These are phyloP conservation scores for Lepidopterella palustris DNA, from an alignment of 495 filamentous ascomycete genomes.

Conservation along the genomic window DNA sequence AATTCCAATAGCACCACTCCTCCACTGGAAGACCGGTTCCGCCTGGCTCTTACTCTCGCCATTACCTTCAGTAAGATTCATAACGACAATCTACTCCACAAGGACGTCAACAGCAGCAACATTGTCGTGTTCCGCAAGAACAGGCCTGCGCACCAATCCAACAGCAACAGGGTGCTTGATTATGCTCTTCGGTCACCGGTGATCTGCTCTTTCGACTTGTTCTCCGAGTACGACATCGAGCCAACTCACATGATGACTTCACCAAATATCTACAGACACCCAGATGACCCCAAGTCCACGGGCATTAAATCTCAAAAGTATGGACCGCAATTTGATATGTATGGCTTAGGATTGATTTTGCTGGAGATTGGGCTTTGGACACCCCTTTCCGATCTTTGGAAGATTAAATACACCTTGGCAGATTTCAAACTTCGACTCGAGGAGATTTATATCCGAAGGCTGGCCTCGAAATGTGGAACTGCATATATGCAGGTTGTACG, in stretches of 20 bases:
- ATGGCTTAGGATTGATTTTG: constrained; percentile 75
- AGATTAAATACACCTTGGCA: constrained; percentile 56
- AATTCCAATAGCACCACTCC: constrained; percentile 44
- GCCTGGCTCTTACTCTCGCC: constrained; percentile 71
- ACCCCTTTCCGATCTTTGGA: constrained; percentile 62
- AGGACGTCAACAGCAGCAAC: constrained; percentile 73
- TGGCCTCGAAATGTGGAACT: constrained; percentile 41
- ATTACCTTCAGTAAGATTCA: constrained; percentile 71
- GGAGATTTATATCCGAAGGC: constrained; percentile 53
- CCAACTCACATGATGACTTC: constrained; percentile 42
- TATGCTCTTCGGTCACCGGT: constrained; percentile 60
- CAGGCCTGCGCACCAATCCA: constrained; percentile 29
- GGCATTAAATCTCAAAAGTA: constrained; percentile 20
- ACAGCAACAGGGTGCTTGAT: constrained; percentile 25
- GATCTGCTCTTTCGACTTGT: constrained; percentile 74
- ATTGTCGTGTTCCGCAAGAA: constrained; percentile 66
- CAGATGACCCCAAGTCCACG: constrained; percentile 41
- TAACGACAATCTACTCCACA: constrained; percentile 67
- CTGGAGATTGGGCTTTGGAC: constrained; percentile 86
- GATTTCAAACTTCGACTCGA: constrained; percentile 59
- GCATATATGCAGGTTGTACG: constrained; percentile 77
- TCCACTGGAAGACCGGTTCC: constrained; percentile 72
- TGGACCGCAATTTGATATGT: constrained; percentile 63
- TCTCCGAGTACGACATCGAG: constrained; percentile 57
- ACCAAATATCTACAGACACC: constrained; percentile 66